Evolutionary conservation across 441 rosid species (phyloP), one percentile per base, ranked within the genome.

Genomic region (Gossypium aridum): DNA sequence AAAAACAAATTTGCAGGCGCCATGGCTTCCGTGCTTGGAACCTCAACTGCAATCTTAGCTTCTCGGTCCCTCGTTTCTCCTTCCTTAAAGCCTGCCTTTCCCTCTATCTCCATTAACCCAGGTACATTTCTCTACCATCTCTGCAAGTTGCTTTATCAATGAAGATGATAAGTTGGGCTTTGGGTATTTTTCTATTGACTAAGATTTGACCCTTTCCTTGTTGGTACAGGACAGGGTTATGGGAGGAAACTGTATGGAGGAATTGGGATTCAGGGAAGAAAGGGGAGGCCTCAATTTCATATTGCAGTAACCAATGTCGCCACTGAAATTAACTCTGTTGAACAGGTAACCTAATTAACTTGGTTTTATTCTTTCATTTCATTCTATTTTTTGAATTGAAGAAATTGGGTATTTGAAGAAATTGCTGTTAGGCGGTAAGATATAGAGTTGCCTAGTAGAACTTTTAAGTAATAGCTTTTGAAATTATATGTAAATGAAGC

Each of bases 1-100:
- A 13, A 12, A 23, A 23, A 6, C 8, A 22, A 23, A 9, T 59
- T 19, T 25, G n/a, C 75, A 51, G 17, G 12, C 76, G 65, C 28
- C 73, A 91, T 91, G 98, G 97, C 94, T 60, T 83, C 94, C 25
- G 73, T 85, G 20, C 80, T 90, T 3, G 95, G 95, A 79, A 70
- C 90, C 73, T 85, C 89, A 25, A 22, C 91, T 9, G 88, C 89
- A 73, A 75, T 89, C 72, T 86, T 89, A 75, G 85, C 87, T 49
- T 80, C 91, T 25, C 85, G 87, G 22, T 84, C 86, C 4, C 84
- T 80, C 74, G 84, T 85, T 64, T 81, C 85, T 74, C 57, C 86
- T 47, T 59, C 86, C 71, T 74, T 90, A 71, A 87, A 84, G 73
- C 76, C 83, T 57, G 78, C 84, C 34, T 2, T 81, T 53, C 77